phyloP scores from a whole-genome alignment of 2,329 filamentous ascomycete species.

The Podosphaera xanthii region DNA sequence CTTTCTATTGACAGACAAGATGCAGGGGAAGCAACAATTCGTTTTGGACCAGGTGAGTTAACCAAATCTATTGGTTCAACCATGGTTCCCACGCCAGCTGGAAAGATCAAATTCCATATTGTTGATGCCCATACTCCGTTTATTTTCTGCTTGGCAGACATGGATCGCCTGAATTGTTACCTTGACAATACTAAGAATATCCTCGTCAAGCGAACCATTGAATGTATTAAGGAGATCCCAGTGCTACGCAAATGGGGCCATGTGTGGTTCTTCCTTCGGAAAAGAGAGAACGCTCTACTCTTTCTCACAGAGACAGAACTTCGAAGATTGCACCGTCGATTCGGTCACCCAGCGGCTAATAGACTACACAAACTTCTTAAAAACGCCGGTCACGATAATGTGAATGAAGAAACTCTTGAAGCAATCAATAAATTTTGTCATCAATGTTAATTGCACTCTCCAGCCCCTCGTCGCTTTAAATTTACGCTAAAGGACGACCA shows the following conservation, averaged over 20 bases:
- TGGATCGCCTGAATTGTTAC: too few species aligned
- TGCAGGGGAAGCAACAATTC: too few species aligned
- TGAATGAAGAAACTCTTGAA: neutral
- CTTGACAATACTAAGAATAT: neutral
- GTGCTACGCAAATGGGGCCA: neutral
- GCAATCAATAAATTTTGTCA: too few species aligned
- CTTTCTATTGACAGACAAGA: too few species aligned
- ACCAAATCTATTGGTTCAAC: too few species aligned
- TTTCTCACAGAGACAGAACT: neutral
- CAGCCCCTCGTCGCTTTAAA: neutral
- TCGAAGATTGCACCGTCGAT: neutral
- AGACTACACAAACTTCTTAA: neutral
- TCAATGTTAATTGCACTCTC: too few species aligned
- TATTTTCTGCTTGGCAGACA: too few species aligned
- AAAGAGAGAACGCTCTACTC: neutral
- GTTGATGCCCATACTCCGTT: too few species aligned
- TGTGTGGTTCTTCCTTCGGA: neutral
- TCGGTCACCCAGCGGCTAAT: neutral
- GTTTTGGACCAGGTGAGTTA: too few species aligned
- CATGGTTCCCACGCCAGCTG: too few species aligned
- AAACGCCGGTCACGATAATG: neutral
- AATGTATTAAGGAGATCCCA: neutral
- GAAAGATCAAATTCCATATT: too few species aligned
- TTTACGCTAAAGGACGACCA: neutral
- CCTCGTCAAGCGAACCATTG: neutral